Evolutionary conservation across 2,329 filamentous ascomycete species (phyloP).

Genomic region (Fusarium brachygibbosum): DNA sequence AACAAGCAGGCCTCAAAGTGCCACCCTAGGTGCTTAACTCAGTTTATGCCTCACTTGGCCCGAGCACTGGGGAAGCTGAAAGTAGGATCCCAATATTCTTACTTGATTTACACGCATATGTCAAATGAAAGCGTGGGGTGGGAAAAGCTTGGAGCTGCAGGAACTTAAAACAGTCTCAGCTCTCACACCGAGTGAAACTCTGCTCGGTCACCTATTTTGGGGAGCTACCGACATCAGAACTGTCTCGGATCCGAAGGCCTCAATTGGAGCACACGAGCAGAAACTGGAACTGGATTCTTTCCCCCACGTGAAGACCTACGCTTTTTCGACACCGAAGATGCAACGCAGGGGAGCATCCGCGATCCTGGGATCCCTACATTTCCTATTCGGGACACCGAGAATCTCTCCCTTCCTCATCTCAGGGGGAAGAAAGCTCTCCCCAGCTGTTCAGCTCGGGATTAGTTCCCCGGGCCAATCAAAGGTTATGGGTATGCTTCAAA

Average conservation of each 20-base stretch:
- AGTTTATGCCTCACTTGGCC: conserved; percentile 12
- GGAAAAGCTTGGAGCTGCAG: neutral
- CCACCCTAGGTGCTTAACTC: neutral
- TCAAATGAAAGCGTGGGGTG: conserved; percentile 18
- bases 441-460: conserved; percentile 21
- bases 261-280: conserved; percentile 9
- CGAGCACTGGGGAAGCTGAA: conserved; percentile 6
- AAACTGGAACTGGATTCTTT: conserved; percentile 2
- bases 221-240: conserved; percentile 10
- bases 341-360: conserved; percentile 23
- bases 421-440: conserved; percentile 32
- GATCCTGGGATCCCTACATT: conserved; percentile 27
- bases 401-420: conserved; percentile 34
- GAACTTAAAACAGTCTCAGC: conserved; percentile 9
- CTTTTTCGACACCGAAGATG: conserved; percentile 47
- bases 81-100: neutral
- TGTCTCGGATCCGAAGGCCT: conserved; percentile 23
- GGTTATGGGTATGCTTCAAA: neutral
- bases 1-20: too few species aligned
- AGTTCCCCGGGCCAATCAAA: conserved; percentile 40
- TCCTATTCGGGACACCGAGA: conserved; percentile 43
- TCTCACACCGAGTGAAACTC: conserved; percentile 28
- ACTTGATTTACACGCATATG: neutral
- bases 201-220: conserved; percentile 37
- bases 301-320: conserved; percentile 47